Base-by-base conservation (phyloP, 208 protist genomes). In the Wallacemonas rigidus region DNA sequence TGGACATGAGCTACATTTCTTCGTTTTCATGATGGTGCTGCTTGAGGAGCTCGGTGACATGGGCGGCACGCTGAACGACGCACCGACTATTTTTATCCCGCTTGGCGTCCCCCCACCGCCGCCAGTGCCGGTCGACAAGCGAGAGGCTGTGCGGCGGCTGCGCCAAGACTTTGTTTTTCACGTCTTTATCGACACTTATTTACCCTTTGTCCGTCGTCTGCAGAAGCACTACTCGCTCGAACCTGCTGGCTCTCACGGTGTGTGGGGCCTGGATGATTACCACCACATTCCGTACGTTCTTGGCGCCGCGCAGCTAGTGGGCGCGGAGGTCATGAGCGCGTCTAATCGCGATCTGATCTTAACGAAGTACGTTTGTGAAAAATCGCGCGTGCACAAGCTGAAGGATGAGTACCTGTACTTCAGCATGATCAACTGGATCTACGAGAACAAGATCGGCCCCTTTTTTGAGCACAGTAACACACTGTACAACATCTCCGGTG, bases 181-280 rank as follows among this genome's bases (percentile, higher is more conserved):
- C 44, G 87, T 98, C 14, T 98, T 99, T 65, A 40, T 69, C 9
- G 61, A 87, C 60, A 61, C 47, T 0, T 99, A 99, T 83, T 43
- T 99, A 9, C 26, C 75, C 9, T 72, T 99, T 35, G 91, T 98
- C 76, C 88, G 98, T 6, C 76, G 76, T 6, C 71, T 98, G 72
- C 87, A 97, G 81, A 74, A 76, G 57, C 85, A 87, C 73, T 98
- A 97, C 81, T 81, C 75, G 15, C 72, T 99, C 12, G 98, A 99
- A 86, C 98, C 98, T 8, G 98, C 98, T 1, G 98, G 98, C 15
- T 98, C 92, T 39, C 98, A 99, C 67, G 98, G 98, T 26, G 98
- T 99, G 36, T 99, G 98, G 98, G 97, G 98, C 11, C 83, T 99
- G 2, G 99, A 99, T 77, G 99, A 99, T 78, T 99, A 99, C 73